phyloP scores from a whole-genome alignment of 139 green algal species.

The Axilococcus clingmanii region DNA sequence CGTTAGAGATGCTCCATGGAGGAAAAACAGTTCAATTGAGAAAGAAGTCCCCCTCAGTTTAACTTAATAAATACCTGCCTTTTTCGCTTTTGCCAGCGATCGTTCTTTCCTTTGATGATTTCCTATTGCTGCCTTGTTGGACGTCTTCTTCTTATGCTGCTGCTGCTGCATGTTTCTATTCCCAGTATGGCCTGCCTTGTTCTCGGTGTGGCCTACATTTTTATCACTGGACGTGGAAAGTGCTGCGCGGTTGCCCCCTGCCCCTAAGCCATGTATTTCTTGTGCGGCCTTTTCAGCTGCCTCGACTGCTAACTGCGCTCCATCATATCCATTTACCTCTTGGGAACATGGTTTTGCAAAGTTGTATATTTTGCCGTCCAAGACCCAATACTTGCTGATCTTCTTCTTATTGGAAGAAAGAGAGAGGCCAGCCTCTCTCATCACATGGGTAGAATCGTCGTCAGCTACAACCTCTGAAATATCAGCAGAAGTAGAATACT shows the following conservation, averaged over 20 bases:
- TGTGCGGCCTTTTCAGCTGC: constrained; percentile 27
- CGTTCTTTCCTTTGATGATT: constrained; percentile 72
- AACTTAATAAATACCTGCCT: constrained; percentile 6
- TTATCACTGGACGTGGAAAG: constrained; percentile 1
- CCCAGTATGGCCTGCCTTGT: neutral
- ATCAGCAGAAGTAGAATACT: constrained; percentile 33
- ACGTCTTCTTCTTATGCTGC: constrained; percentile 42
- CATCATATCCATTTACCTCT: constrained; percentile 32
- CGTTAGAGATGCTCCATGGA: too few relatives aligned
- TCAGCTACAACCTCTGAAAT: constrained; percentile 53
- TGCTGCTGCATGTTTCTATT: neutral
- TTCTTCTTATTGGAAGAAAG: constrained; percentile 1
- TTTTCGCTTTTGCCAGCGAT: constrained; percentile 36
- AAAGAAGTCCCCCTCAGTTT: neutral
- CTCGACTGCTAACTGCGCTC: constrained; percentile 31
- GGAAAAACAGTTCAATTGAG: too few relatives aligned
- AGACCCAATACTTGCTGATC: constrained; percentile 41
- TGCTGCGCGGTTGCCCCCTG: constrained; percentile 40
- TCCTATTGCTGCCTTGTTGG: constrained; percentile 58
- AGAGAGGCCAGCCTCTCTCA: neutral
- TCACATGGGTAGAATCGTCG: constrained; percentile 7
- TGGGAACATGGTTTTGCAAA: constrained; percentile 61
- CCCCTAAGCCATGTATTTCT: constrained; percentile 54
- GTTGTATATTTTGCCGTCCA: constrained; percentile 74
- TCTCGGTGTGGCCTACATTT: constrained; percentile 1